Percentiles rank a stretch among this genome's conserved stretches.
These are phyloP conservation scores for Lepiota venenata DNA, from an alignment of 768 basidiomycete genomes.

Conservation along the genomic window DNA sequence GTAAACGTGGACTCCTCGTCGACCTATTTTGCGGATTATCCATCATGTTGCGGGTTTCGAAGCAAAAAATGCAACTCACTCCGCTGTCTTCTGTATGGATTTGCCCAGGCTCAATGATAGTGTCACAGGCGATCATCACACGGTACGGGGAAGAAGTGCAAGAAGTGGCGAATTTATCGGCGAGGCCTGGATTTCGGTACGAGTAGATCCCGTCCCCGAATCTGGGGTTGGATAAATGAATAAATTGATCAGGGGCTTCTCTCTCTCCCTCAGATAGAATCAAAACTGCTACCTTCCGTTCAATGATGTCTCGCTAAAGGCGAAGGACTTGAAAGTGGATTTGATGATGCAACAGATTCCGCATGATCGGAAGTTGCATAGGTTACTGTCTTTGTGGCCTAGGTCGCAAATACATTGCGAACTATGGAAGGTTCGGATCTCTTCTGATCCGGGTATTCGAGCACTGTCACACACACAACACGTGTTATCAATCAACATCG, in stretches of 20 bases:
- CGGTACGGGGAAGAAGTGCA: constrained; percentile 66
- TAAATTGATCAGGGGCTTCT: too few relatives aligned
- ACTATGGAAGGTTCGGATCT: constrained; percentile 60
- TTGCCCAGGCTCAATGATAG: constrained; percentile 36
- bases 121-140: constrained; percentile 61
- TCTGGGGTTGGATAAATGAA: too few relatives aligned
- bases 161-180: constrained; percentile 61
- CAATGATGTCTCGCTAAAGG: constrained; percentile 51
- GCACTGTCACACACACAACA: constrained; percentile 22
- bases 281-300: constrained; percentile 61
- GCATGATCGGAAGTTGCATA: constrained; percentile 61
- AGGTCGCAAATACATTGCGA: constrained; percentile 69
- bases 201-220: constrained; percentile 65
- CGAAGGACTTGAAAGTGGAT: constrained; percentile 53
- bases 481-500: not conserved
- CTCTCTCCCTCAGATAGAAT: too few relatives aligned
- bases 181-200: constrained; percentile 53
- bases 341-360: constrained; percentile 61
- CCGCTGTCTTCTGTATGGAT: constrained; percentile 19
- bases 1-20: constrained; percentile 51
- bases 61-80: constrained; percentile 18
- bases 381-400: constrained; percentile 44
- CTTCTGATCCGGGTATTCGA: constrained; percentile 33
- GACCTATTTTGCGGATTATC: constrained; percentile 28
- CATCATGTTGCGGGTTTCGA: constrained; percentile 12